Base-by-base conservation (phyloP, 441 rosid species). In the Erysimum cheiri region DNA sequence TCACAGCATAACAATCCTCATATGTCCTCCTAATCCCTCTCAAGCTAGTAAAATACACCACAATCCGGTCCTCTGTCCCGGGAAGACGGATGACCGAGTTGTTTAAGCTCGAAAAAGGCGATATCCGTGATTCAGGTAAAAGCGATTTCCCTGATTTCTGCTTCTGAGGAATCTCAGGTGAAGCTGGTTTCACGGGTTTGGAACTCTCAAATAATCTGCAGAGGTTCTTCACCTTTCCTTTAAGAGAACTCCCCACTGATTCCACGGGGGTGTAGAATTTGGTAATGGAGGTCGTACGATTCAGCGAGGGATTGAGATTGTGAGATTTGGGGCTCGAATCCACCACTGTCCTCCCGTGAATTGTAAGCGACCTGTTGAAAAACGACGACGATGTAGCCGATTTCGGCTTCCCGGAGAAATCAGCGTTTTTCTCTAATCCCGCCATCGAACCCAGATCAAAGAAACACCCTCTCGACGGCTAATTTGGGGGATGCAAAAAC, bases 1-100 rank as follows among this genome's bases (percentile, higher is more conserved):
- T 78, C 31, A 94, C 97, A 0, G 97, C 83, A 55, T 91, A 89
- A 32, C 97, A 94, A 81, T 94, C 98, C 85, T 91, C 97, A 10
- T 55, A 87, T 0, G 98, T 94, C 67, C 98, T 80, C 33, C 98
- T 83, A 76, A 91, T 70, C 9, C 98, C 98, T 55, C 92, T 83
- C 74, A 93, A 77, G 69, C 97, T 93, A 28, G 98, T 93, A 31
- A 86, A 76, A 80, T 81, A 93, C 67, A 91, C 91, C 35, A 93
- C 97, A 64, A 93, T 88, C 32, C 97, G 71, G 66, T 93, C 95
- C 74, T 91, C 92, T 0, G 95, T 85, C 13, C 98, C 97, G 0
- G 88, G 87, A 15, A 91, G 82, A 39, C 86, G 79, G 15, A 85
- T 82, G 17, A 68, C 73, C 6, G 86, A 73, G 43, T 61, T 75